Base-by-base conservation (phyloP, 1,284 basidiomycete species). In the Psilocybe mexicana region DNA sequence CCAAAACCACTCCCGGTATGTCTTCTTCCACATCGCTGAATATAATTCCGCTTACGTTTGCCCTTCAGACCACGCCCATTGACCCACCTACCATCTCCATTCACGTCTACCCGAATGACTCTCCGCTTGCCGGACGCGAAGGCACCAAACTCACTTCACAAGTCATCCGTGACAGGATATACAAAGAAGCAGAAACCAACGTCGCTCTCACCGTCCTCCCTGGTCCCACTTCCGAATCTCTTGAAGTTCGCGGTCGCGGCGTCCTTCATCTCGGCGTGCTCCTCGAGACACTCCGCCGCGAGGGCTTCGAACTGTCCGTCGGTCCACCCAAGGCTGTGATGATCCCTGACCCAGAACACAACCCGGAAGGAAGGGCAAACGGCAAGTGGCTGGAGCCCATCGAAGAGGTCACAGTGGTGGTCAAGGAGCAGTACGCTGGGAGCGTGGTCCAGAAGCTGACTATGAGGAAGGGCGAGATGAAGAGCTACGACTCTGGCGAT, bases 41-140 rank as follows among this genome's bases (percentile, higher is more conserved):
- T 44, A 10, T 18, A 30, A 43, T 33, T 8, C 30, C 25, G 28
- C 1, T 1, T 26, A 12, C 38, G 44, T 48, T 51, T 52, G 30
- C 45, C 14, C 36, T 1, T 23, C 25, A 36, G 75, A 75, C 77
- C 5, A 79, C 78, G 1, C 79, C 79, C 33, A 80, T 80, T 38
- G 78, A 79, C 64, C 78, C 79, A 2, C 77, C 79, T 0, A 79
- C 79, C 7, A 79, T 80, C 57, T 78, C 76, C n/a, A 73, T 78
- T 58, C 71, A 76, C 54, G 67, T 80, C 2, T 72, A 78, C 59
- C 73, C 79, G 44, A 80, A 79, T 59, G 77, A 79, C 57, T 76
- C 75, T 3, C 77, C 79, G 1, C 69, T 79, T 38, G 77, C 72
- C 8, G 77, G 77, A 12, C 69, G 69, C 33, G 77, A 79, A 59